These are phyloP conservation scores for Candolleomyces aberdarensis DNA, from an alignment of 768 basidiomycete species.

Conservation along the genomic window DNA sequence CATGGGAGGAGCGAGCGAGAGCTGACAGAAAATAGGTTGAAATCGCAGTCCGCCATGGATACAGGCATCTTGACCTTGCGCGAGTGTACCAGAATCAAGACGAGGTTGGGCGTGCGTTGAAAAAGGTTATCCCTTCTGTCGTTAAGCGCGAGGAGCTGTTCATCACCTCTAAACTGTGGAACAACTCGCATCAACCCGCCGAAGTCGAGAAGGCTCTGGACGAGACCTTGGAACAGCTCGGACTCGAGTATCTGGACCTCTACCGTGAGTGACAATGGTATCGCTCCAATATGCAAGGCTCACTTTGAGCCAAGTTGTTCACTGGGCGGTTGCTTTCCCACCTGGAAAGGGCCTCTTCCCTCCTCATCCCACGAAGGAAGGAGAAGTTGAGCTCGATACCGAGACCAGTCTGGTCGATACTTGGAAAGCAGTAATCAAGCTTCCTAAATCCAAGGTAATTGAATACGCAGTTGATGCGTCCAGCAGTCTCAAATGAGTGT, in stretches of 20 bases:
- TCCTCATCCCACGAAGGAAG: constrained; percentile 38
- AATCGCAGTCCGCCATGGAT: constrained; percentile 69
- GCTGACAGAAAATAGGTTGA: constrained; percentile 53
- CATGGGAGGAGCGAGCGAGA: neutral
- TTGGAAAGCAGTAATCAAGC: constrained; percentile 75
- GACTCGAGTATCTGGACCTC: constrained; percentile 74
- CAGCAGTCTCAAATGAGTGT: constrained; percentile 2
- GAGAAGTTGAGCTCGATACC: constrained; percentile 53
- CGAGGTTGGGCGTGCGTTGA: constrained; percentile 71
- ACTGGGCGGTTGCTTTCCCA: constrained; percentile 76
- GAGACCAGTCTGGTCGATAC: constrained; percentile 69
- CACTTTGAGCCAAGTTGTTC: constrained; percentile 49
- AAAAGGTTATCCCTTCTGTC: constrained; percentile 73
- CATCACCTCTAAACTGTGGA: constrained; percentile 85
- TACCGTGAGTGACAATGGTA: constrained; percentile 53
- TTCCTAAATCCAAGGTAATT: constrained; percentile 68
- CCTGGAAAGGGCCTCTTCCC: constrained; percentile 58
- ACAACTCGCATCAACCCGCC: constrained; percentile 62
- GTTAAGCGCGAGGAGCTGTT: constrained; percentile 80
- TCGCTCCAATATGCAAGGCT: neutral
- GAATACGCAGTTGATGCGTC: neutral
- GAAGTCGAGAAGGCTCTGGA: constrained; percentile 73
- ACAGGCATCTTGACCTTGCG: constrained; percentile 84
- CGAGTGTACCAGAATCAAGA: constrained; percentile 78
- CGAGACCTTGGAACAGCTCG: constrained; percentile 70